Evolutionary conservation across 257 asterid genomes (phyloP), one percentile per base, ranked within the genome.

Genomic region (Petrea volubilis): DNA sequence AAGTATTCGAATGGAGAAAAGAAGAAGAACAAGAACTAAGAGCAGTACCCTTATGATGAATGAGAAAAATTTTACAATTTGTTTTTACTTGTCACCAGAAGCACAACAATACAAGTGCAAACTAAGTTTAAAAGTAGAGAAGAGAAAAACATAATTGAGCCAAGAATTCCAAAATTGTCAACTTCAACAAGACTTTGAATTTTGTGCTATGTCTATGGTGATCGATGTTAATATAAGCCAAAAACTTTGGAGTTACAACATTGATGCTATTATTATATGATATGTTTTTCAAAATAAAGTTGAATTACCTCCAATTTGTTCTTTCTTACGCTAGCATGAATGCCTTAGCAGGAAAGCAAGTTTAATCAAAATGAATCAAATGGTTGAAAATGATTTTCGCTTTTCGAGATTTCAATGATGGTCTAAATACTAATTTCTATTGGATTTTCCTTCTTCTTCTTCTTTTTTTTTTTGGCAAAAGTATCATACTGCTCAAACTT

Each of bases 381-480:
- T 53, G 68, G 40, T 44, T 38, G 79, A 60, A 74, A 72, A 68
- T 62, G 68, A 68, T 69, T 76, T 60, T 68, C 71, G 33, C 72
- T 77, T 50, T 74, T 73, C 18, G 55, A 70, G 61, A 77, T 66
- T 65, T 57, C 27, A 58, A 75, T 67, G 50, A 73, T 61, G 62
- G 63, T 56, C 56, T 36, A 56, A 59, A 71, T 29, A 36, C 50
- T 18, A 46, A 55, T 20, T 41, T 61, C 66, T 43, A 41, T 56
- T 49, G 28, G n/a, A n/a, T n/a, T n/a, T n/a, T n/a, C n/a, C n/a
- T n/a, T n/a, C n/a, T n/a, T n/a, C n/a, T n/a, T n/a, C n/a, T n/a
- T n/a, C n/a, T n/a, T n/a, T n/a, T n/a, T 68, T 33, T 33, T 58
- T 77, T 77, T 59, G 71, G 67, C 74, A 74, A 80, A 71, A 79